Percentiles rank a stretch among this genome's conserved stretches.
phyloP scores from a whole-genome alignment of 768 basidiomycete species.

The Naganishia randhawae region DNA sequence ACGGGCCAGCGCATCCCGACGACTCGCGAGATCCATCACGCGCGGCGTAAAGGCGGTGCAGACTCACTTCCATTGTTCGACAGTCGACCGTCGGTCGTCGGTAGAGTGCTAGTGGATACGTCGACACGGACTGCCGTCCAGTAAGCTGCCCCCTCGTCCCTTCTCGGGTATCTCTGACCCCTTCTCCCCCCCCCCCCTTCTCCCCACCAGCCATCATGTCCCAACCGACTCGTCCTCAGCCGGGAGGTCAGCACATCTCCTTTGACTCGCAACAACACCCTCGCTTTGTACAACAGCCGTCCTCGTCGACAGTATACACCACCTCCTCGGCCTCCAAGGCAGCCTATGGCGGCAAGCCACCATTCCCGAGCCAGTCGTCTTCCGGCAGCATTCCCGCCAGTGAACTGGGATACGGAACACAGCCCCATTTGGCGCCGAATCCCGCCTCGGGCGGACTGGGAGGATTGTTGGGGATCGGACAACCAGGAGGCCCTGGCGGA shows the following conservation, averaged over 20 bases:
- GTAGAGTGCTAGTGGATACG: not conserved
- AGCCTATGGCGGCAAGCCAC: slow-evolving; percentile 7
- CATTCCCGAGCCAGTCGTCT: not conserved
- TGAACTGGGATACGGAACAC: slow-evolving; percentile 9
- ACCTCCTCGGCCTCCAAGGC: not conserved
- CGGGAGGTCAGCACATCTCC: slow-evolving; percentile 15
- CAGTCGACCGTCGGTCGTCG: not conserved
- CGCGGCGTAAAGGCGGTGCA: not conserved
- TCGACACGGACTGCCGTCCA: not conserved
- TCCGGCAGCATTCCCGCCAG: not conserved
- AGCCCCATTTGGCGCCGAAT: slow-evolving; percentile 8
- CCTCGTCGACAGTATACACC: slow-evolving; percentile 11
- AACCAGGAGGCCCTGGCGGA: slow-evolving; percentile 24
- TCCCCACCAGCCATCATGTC: slow-evolving; percentile 1
- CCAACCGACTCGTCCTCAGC: slow-evolving; percentile 9
- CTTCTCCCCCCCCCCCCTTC: not conserved
- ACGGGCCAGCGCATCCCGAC: no score
- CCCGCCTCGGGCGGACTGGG: slow-evolving; percentile 12
- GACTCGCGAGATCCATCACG: not conserved
- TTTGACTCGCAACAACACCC: slow-evolving; percentile 20
- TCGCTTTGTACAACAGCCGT: slow-evolving; percentile 3
- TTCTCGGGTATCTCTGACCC: not conserved
- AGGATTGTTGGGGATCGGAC: slow-evolving; percentile 23
- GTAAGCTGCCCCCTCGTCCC: not conserved
- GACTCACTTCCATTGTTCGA: not conserved